Conservation (phyloP, 768 basidiomycete genomes). For the Auricularia heimuer region DNA sequence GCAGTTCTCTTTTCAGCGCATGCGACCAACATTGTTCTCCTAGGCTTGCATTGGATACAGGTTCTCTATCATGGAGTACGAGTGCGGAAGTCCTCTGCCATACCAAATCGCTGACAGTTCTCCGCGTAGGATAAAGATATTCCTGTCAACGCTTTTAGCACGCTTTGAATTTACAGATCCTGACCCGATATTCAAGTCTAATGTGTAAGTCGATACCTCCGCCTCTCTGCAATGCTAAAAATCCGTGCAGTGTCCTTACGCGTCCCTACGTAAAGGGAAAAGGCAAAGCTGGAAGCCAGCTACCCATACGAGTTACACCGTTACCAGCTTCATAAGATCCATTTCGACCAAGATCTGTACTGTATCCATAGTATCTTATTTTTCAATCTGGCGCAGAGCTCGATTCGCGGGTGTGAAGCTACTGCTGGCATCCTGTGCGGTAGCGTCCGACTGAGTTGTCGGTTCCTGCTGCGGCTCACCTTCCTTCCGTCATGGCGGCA, state of each 20-base stretch:
- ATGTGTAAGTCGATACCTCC: constrained; percentile 16
- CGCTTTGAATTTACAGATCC: constrained; percentile 37
- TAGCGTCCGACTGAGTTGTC: neutral
- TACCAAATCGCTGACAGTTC: neutral
- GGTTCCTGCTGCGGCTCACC: neutral
- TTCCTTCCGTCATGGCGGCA: constrained; percentile 6
- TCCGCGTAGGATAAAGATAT: constrained; percentile 30
- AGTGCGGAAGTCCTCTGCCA: neutral
- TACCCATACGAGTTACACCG: constrained; percentile 29
- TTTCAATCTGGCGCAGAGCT: too few species aligned
- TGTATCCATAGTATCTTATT: neutral
- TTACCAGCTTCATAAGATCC: neutral
- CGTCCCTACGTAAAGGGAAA: constrained; percentile 37
- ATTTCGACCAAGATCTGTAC: neutral
- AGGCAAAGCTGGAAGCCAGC: constrained; percentile 29
- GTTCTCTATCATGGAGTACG: constrained; percentile 33
- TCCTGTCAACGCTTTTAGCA: constrained; percentile 36
- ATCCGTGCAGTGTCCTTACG: constrained; percentile 27
- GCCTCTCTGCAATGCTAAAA: neutral
- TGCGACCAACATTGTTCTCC: neutral
- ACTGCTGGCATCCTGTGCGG: neutral
- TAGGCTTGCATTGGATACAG: constrained; percentile 38
- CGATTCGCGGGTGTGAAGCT: too few species aligned
- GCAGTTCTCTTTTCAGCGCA: constrained; percentile 15
- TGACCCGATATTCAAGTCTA: constrained; percentile 36